Conservation (phyloP, 2,329 filamentous ascomycete species). For the Xylaria hypoxylon region DNA sequence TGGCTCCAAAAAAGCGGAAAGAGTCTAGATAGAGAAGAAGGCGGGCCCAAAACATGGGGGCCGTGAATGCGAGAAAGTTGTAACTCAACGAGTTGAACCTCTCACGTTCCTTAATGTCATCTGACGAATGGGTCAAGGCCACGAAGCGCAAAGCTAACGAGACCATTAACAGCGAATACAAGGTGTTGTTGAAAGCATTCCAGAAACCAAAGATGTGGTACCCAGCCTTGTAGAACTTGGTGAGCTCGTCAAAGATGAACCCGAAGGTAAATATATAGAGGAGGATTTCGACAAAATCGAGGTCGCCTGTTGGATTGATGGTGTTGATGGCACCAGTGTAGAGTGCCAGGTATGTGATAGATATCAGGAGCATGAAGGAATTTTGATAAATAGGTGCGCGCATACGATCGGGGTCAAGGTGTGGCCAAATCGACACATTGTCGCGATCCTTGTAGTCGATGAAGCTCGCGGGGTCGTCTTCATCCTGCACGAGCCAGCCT, state of each 20-base stretch:
- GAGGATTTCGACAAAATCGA: slow-evolving; percentile 85
- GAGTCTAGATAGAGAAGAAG: slow-evolving; percentile 93
- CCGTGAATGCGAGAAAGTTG: slow-evolving; percentile 91
- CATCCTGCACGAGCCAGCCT: slow-evolving; percentile 97
- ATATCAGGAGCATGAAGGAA: slow-evolving; percentile 84
- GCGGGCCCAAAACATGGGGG: slow-evolving; percentile 97
- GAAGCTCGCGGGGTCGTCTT: slow-evolving; percentile 89
- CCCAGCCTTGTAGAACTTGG: slow-evolving; percentile 95
- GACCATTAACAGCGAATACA: slow-evolving; percentile 82
- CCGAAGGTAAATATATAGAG: slow-evolving; percentile 93
- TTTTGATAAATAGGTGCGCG: slow-evolving; percentile 94
- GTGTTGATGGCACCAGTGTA: slow-evolving; percentile 96
- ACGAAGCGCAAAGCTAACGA: slow-evolving; percentile 84
- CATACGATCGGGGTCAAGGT: slow-evolving; percentile 96
- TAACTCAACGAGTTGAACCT: slow-evolving; percentile 86
- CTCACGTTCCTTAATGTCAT: slow-evolving; percentile 63
- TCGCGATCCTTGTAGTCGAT: slow-evolving; percentile 87
- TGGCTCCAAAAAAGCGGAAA: slow-evolving; percentile 95
- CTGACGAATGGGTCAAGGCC: slow-evolving; percentile 72
- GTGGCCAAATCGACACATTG: slow-evolving; percentile 79
- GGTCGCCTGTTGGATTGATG: slow-evolving; percentile 84
- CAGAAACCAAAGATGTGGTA: slow-evolving; percentile 93
- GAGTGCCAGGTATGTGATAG: slow-evolving; percentile 82
- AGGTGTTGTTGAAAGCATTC: slow-evolving; percentile 90
- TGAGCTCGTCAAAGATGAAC: slow-evolving; percentile 86